Evolutionary conservation across 1,139 yeast genomes (phyloP).

Genomic region (Trichomonascaceae sp.): DNA sequence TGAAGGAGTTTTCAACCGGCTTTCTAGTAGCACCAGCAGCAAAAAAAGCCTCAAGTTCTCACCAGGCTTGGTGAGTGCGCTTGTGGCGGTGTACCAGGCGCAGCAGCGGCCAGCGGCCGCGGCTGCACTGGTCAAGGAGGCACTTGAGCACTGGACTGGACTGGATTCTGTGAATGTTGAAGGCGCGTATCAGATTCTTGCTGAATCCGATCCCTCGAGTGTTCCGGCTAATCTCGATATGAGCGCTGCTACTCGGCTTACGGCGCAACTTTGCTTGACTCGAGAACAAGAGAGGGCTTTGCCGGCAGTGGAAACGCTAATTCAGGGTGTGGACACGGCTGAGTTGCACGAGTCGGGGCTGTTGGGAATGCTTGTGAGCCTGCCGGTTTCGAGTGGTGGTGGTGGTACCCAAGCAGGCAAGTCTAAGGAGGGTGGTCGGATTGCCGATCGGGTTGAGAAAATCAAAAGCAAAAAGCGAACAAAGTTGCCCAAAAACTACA

Average conservation of each 20-base stretch:
- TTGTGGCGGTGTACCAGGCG: conserved; percentile 37
- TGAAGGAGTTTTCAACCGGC: conserved; percentile 19
- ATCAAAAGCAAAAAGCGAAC: conserved; percentile 25
- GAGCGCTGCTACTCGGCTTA: conserved; percentile 6
- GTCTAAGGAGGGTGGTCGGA: no score
- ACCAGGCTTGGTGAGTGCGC: conserved; percentile 32
- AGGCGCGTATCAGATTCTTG: conserved; percentile 10
- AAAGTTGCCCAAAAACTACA: conserved; percentile 31
- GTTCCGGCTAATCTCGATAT: conserved; percentile 5
- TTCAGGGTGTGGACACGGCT: no score
- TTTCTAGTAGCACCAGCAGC: conserved; percentile 3
- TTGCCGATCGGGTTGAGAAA: no score
- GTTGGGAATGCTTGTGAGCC: no score
- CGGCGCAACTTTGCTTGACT: no score
- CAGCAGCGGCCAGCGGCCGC: conserved; percentile 16
- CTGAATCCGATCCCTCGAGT: conserved; percentile 8
- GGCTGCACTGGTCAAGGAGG: conserved; percentile 12
- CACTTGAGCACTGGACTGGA: conserved; percentile 12
- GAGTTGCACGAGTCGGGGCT: no score
- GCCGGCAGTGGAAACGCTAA: no score
- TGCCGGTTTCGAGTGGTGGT: no score
- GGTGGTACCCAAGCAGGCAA: no score
- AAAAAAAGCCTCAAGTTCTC: conserved; percentile 20
- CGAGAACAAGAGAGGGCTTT: no score
- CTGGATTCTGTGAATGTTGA: conserved; percentile 1